These are phyloP conservation scores for Plasmodium knowlesi DNA, from an alignment of 169 alveolate species.

Conservation along the genomic window DNA sequence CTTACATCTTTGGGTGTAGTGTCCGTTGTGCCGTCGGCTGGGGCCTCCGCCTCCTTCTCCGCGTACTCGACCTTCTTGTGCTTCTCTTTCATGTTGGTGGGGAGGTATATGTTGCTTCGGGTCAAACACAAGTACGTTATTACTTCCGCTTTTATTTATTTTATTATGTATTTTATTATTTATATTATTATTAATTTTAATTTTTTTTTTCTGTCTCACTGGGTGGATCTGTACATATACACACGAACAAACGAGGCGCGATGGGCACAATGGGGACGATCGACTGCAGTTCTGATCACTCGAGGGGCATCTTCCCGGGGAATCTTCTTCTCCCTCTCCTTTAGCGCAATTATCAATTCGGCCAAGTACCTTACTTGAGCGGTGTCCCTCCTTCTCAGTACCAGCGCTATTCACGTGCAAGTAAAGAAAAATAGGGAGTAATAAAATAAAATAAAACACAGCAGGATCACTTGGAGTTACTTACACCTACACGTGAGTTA, in stretches of 20 bases:
- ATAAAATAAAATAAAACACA: background rate
- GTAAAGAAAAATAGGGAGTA: background rate
- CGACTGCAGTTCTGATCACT: background rate
- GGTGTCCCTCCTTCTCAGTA: background rate
- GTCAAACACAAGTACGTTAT: background rate
- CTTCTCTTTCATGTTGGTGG: conserved; percentile 3
- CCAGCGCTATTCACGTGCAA: background rate
- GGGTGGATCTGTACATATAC: background rate
- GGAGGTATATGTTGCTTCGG: background rate
- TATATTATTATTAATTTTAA: background rate
- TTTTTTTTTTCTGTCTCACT: background rate
- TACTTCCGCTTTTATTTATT: background rate
- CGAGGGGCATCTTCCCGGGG: background rate
- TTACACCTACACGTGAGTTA: background rate
- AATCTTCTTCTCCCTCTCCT: background rate
- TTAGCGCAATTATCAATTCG: background rate
- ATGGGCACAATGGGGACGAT: background rate
- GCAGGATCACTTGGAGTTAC: background rate
- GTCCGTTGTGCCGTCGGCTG: background rate
- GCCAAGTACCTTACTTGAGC: background rate
- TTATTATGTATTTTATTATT: background rate
- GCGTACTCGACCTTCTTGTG: conserved; percentile 5
- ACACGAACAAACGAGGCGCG: background rate
- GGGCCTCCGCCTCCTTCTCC: background rate
- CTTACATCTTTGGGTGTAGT: background rate